Conservation (phyloP, 208 protist genomes). For the Trypanosoma lewisi region DNA sequence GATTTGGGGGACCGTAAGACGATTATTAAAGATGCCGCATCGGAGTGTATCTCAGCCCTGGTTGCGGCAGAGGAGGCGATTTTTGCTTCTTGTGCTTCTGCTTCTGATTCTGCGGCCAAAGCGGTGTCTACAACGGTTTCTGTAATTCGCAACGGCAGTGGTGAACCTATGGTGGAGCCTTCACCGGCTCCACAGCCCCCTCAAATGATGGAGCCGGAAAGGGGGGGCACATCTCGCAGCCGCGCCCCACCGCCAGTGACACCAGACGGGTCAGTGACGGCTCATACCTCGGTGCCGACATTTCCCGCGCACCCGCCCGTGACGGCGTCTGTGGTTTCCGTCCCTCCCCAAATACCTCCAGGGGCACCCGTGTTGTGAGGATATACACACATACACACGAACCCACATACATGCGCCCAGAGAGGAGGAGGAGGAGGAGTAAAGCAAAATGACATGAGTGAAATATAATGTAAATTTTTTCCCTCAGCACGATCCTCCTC, state of each 20-base stretch:
- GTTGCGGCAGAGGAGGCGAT: slow-evolving; percentile 50
- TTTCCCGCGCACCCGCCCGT: slow-evolving; percentile 13
- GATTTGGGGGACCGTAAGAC: slow-evolving; percentile 51
- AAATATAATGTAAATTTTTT: not conserved
- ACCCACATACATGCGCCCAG: not conserved
- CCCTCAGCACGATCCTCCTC: too few species aligned
- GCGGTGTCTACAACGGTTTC: not conserved
- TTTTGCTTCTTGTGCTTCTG: not conserved
- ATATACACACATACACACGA: not conserved
- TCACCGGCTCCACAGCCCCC: slow-evolving; percentile 18
- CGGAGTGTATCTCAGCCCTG: slow-evolving; percentile 64
- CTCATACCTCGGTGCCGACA: not conserved
- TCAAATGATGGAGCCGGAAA: not conserved
- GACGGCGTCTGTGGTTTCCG: not conserved
- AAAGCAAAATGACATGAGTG: not conserved
- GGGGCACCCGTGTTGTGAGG: slow-evolving; percentile 14
- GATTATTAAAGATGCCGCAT: slow-evolving; percentile 60
- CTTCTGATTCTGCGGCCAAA: not conserved
- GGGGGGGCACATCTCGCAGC: slow-evolving; percentile 2
- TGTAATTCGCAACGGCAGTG: not conserved
- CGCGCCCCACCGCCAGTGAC: slow-evolving; percentile 6
- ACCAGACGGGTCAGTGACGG: slow-evolving; percentile 3
- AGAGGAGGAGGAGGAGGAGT: not conserved
- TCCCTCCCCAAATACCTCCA: not conserved
- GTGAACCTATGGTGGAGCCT: slow-evolving; percentile 6